Evolutionary conservation across 1,139 yeast genomes (phyloP), one percentile per base, ranked within the genome.

Genomic region (Candida freyschussii): DNA sequence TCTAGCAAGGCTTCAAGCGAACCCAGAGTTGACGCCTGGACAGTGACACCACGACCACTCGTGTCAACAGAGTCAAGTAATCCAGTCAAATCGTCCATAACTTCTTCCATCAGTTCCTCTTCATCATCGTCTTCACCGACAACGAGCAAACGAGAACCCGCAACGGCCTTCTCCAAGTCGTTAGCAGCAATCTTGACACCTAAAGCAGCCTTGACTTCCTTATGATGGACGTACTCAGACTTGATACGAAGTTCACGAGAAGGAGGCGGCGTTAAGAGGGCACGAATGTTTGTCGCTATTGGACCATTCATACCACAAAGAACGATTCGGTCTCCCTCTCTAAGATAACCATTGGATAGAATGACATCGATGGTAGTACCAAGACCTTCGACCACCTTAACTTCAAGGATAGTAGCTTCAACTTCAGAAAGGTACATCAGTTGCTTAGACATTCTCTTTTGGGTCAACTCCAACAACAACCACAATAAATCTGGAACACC

Each of bases 401-500:
- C 99, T 74, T 93, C 98, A 57, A 93, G 75, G 53, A 93, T 78
- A 14, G 99, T 93, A 32, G 98, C 97, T 63, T 87, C 97, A 40
- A 91, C 79, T 57, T 80, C 76, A 23, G 96, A 80, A 50, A 93
- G 69, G 69, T 93, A 93, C 93, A 86, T 91, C 67, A 93, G 80
- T 70, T 91, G 96, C 63, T 89, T 89, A 41, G 96, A 84, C 99
- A 93, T 93, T 70, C 98, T 82, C 78, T 86, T 83, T 66, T 93
- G 97, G 16, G 98, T 91, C 55, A 93, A 75, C 62, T 91, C 97
- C 52, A 93, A 74, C 57, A 93, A 72, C 60, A 93, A 75, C 91
- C 96, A 89, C 57, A 93, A 77, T 65, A 93, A 73, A 75, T 93
- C 99, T 29, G 99, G 98, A 50, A 93, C 93, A 81, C 99, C 99